Base-by-base conservation (phyloP, 768 basidiomycete genomes). In the Tulasnella sp. region DNA sequence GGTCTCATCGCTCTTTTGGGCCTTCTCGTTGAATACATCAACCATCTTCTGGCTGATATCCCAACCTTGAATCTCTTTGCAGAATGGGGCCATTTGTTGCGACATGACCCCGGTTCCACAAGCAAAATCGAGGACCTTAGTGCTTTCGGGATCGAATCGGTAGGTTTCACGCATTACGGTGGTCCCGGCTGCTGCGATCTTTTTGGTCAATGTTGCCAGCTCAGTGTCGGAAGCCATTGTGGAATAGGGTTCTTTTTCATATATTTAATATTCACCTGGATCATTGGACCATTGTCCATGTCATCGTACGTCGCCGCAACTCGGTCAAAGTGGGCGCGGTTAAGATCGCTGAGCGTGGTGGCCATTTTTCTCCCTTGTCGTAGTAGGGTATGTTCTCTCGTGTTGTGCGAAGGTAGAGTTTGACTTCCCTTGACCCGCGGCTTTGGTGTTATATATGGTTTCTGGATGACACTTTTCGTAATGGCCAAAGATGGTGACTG, bases 21-120 rank as follows among this genome's bases (percentile, higher is more conserved):
- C 80, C 80, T 21, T 75, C 73, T 53, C 65, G 69, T 86, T 87
- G 73, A 80, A 90, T 15, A 74, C 70, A 56, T 86, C 81, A 8
- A 89, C 83, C 74, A 82, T 79, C 1, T 71, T 77, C 63, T 82
- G 80, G 70, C 82, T 87, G 67, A 88, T 84, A 67, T 90, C 88
- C 15, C 86, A 80, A 9, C 86, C 88, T 15, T 88, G 70, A 62
- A 89, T 77, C 29, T 74, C 74, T 67, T 80, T 84, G 48, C 78
- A 77, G 64, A 84, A 72, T 1, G 80, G 74, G 0, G 79, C 80
- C 23, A 89, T 75, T 44, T 78, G 76, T 63, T 80, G 76, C 1
- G 86, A 83, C 15, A 87, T 69, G 21, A 81, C 69, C 15, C 88
- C 86, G 62, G 79, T 79, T 11, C 86, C 85, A 67, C 86, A 88